Evolutionary conservation across 2,329 filamentous ascomycete genomes (phyloP), one percentile per base, ranked within the genome.

Genomic region (Mollisia scopiformis): DNA sequence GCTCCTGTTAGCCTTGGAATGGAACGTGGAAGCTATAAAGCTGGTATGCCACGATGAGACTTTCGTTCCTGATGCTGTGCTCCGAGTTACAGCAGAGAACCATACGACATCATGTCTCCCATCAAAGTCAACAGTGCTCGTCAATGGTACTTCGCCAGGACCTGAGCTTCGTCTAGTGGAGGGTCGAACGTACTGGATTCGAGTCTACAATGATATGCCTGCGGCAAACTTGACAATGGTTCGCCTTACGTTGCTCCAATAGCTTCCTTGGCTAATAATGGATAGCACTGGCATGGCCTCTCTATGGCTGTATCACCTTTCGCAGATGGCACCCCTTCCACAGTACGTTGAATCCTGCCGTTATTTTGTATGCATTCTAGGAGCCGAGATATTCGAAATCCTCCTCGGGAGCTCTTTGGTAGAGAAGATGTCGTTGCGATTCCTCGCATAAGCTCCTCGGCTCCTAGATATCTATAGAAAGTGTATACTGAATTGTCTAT

Each of bases 261-360:
- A 27, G 2, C n/a, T 33, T 28, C 16, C 7, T 33, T 16, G n/a
- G 37, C 6, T 37, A 23, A 16, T 25, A 23, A 53, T 28, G 7
- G 16, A 7, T 51, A 83, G 79, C 83, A 85, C 66, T 85, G 83
- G 82, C 82, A 85, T 72, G 83, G 83, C 10, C 75, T 85, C 1
- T 77, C 75, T 16, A 77, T 80, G 66, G 75, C 76, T 3, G 75
- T 77, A 2, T 78, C 81, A 2, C 80, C 81, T 2, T 85, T 82
- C 69, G 78, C 79, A 14, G 83, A 85, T 60, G 83, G 83, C 14
- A 77, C 81, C 0, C 81, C 82, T 10, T n/a, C n/a, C n/a, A n/a
- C n/a, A n/a, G n/a, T n/a, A n/a, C n/a, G n/a, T n/a, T n/a, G n/a
- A n/a, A n/a, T n/a, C n/a, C n/a, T n/a, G n/a, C n/a, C n/a, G n/a